Evolutionary conservation across 805 yeast species (phyloP).

Genomic region (Wickerhamiella cacticola): DNA sequence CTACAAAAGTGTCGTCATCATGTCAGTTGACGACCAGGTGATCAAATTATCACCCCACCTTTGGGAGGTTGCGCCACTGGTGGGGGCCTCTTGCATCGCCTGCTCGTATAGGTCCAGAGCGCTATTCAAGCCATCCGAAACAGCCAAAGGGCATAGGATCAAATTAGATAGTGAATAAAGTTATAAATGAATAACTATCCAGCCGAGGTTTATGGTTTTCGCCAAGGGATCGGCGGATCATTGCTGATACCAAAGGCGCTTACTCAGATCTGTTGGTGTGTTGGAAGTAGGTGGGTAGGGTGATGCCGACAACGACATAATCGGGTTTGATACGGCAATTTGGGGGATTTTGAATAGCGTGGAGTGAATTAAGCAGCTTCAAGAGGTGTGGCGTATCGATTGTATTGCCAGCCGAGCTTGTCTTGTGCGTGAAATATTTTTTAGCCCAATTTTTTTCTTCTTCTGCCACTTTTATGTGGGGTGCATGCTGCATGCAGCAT

Average conservation of each 20-base stretch:
- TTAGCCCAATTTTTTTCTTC: no score
- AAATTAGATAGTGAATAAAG: no score
- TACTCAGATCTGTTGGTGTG: background rate
- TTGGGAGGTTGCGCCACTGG: background rate
- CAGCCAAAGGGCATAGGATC: no score
- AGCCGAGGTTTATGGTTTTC: no score
- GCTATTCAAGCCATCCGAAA: no score
- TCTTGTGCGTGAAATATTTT: no score
- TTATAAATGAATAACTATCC: no score
- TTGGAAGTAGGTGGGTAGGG: slow-evolving; percentile 3
- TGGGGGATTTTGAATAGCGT: background rate
- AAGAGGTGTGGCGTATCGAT: no score
- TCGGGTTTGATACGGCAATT: no score
- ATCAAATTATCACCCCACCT: slow-evolving; percentile 1
- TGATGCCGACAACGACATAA: slow-evolving; percentile 1
- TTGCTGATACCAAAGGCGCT: background rate
- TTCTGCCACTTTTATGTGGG: slow-evolving; percentile 12
- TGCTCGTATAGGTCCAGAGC: no score
- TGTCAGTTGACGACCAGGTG: slow-evolving; percentile 3
- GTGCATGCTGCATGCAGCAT: slow-evolving; percentile 13
- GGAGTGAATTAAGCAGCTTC: no score
- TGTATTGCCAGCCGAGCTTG: no score
- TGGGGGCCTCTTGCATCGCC: slow-evolving; percentile 1
- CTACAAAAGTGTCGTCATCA: background rate
- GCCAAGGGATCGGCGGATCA: slow-evolving; percentile 1